phyloP scores from a whole-genome alignment of 1,139 yeast species.

The Saccharomyces hybrid region DNA sequence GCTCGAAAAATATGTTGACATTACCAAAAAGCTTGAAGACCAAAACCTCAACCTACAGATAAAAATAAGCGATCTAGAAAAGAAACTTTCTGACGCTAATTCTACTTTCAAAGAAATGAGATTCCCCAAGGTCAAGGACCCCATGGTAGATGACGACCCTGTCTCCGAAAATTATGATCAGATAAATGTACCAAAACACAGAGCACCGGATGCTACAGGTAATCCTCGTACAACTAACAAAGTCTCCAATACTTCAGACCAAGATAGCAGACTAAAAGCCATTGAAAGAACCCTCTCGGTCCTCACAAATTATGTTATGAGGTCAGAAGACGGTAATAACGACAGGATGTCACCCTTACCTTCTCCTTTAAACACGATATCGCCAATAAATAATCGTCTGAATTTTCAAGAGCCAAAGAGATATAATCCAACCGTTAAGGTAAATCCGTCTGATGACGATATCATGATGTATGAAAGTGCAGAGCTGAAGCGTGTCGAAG shows the following conservation, averaged over 20 bases:
- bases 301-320: neutral
- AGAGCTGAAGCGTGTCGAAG: conserved; percentile 27
- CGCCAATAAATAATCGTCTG: neutral
- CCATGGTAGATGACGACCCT: neutral
- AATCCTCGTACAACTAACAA: neutral
- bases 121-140: neutral
- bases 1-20: conserved; percentile 8
- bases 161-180: neutral
- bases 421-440: neutral
- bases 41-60: conserved; percentile 2
- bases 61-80: conserved; percentile 6
- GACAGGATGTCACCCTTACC: neutral
- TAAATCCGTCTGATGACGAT: conserved; percentile 26
- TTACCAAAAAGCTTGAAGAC: conserved; percentile 6
- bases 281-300: neutral
- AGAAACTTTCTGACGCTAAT: conserved; percentile 1
- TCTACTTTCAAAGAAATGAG: neutral
- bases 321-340: neutral
- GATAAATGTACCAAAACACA: neutral
- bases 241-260: neutral
- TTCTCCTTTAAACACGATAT: neutral
- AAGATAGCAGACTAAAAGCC: neutral
- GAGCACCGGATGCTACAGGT: neutral
- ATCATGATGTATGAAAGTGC: conserved; percentile 25
- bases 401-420: neutral